These are phyloP conservation scores for Psilocybe cubensis DNA, from an alignment of 768 basidiomycete species.

Conservation along the genomic window DNA sequence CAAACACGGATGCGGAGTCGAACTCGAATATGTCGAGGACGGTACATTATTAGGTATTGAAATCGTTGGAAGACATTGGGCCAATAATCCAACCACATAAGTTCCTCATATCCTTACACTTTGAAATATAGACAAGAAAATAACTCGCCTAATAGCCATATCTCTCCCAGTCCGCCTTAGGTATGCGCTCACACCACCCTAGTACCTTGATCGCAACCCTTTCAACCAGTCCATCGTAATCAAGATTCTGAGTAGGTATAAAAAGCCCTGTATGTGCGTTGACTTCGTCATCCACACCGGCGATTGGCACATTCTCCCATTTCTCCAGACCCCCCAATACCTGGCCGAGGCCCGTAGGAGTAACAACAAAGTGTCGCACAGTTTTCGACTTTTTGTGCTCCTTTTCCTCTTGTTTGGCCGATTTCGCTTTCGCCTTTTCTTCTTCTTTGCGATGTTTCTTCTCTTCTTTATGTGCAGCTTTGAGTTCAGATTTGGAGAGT, in stretches of 20 bases:
- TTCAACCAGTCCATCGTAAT: constrained; percentile 52
- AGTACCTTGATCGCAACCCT: constrained; percentile 45
- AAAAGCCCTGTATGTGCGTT: constrained; percentile 60
- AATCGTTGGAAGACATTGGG: too few species aligned
- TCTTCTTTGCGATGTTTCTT: background rate
- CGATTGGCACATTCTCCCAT: constrained; percentile 57
- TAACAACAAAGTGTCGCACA: constrained; percentile 53
- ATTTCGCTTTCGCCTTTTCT: constrained; percentile 16
- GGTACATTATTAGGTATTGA: too few species aligned
- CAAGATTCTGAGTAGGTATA: constrained; percentile 50
- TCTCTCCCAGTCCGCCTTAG: too few species aligned
- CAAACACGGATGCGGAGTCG: too few species aligned
- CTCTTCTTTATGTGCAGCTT: constrained; percentile 11
- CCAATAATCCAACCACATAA: too few species aligned
- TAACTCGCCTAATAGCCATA: too few species aligned
- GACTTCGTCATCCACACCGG: constrained; percentile 57
- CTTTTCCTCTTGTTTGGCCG: constrained; percentile 24
- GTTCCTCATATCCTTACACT: too few species aligned
- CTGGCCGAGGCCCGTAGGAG: constrained; percentile 48
- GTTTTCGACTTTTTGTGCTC: constrained; percentile 26
- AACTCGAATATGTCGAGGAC: too few species aligned
- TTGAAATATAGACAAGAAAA: too few species aligned
- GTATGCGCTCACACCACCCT: constrained; percentile 42
- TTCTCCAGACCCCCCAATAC: constrained; percentile 44
- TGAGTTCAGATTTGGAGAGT: constrained; percentile 17